phyloP scores from a whole-genome alignment of 768 basidiomycete genomes.

The Pleurotus sapidus region DNA sequence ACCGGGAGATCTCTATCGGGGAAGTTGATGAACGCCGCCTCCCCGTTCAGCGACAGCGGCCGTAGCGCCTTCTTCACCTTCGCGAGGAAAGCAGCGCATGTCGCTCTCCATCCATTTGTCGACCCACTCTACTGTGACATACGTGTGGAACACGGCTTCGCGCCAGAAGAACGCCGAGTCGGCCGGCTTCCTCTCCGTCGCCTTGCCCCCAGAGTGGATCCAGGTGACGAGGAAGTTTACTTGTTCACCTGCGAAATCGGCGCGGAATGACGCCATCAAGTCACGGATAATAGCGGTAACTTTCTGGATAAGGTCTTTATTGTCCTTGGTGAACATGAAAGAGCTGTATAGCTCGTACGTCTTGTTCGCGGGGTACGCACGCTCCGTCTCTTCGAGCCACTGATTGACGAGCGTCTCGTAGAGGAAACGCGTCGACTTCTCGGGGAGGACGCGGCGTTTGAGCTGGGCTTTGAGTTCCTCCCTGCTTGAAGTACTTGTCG shows the following conservation, averaged over 20 bases:
- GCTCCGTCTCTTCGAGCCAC: slow-evolving; percentile 12
- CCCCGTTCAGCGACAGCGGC: slow-evolving; percentile 11
- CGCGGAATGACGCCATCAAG: slow-evolving; percentile 7
- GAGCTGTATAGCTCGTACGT: slow-evolving; percentile 14
- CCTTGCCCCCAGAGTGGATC: slow-evolving; percentile 13
- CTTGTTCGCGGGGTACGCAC: slow-evolving; percentile 14
- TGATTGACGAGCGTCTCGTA: slow-evolving; percentile 16
- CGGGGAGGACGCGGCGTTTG: slow-evolving; percentile 13
- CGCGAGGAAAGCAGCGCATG: slow-evolving; percentile 13
- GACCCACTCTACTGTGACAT: slow-evolving; percentile 15
- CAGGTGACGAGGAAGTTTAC: slow-evolving; percentile 14
- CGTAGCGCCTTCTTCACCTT: slow-evolving; percentile 8
- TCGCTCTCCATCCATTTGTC: slow-evolving; percentile 16
- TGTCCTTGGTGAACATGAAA: slow-evolving; percentile 11
- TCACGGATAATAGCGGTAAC: slow-evolving; percentile 11
- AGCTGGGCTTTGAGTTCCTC: slow-evolving; percentile 10
- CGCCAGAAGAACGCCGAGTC: slow-evolving; percentile 15
- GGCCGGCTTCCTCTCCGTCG: slow-evolving; percentile 4
- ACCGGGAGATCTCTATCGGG: slow-evolving; percentile 10
- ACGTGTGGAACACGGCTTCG: slow-evolving; percentile 12
- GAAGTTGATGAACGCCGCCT: slow-evolving; percentile 14
- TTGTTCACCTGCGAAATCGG: slow-evolving; percentile 9
- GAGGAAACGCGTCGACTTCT: slow-evolving; percentile 13
- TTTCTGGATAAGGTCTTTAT: slow-evolving; percentile 6
- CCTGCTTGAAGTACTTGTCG: slow-evolving; percentile 11